A percentile compares a stretch with the other conserved stretches of the same genome.
These are phyloP conservation scores for Auriscalpium microsporum DNA, from an alignment of 768 basidiomycete species.

Conservation along the genomic window DNA sequence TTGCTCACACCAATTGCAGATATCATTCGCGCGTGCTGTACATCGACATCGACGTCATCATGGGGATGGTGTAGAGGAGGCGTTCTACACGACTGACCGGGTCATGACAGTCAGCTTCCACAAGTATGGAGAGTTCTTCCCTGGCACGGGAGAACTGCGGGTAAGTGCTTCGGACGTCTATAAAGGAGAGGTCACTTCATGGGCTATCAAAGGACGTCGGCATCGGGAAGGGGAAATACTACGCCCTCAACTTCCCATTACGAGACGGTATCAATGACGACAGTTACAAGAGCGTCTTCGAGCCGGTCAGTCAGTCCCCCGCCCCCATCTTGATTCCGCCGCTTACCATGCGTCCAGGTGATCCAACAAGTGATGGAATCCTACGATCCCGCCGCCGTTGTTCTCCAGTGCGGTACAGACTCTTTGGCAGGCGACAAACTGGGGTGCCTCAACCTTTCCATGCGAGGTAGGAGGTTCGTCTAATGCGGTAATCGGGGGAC, in stretches of 20 bases:
- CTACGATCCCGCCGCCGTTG: constrained; percentile 90
- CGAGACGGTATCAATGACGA: constrained; percentile 94
- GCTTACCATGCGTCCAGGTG: constrained; percentile 43
- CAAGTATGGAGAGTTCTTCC: constrained; percentile 98
- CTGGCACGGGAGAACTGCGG: constrained; percentile 94
- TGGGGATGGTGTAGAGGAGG: constrained; percentile 98
- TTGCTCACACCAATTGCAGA: constrained; percentile 29
- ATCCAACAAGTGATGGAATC: constrained; percentile 91
- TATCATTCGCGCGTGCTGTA: constrained; percentile 94
- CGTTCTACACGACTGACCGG: constrained; percentile 96
- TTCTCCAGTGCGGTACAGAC: constrained; percentile 96
- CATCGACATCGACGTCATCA: constrained; percentile 99
- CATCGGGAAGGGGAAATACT: constrained; percentile 89
- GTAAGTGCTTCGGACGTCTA: constrained; percentile 33
- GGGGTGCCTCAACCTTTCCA: constrained; percentile 92
- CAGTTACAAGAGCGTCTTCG: constrained; percentile 90
- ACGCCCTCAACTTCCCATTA: constrained; percentile 90
- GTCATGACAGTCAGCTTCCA: constrained; percentile 99
- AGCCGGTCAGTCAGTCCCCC: constrained; percentile 63
- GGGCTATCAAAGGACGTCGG: constrained; percentile 66
- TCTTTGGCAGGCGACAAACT: constrained; percentile 94
- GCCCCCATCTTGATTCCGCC: not conserved
- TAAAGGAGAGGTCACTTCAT: not conserved
- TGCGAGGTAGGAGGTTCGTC: constrained; percentile 53
- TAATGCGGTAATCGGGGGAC: too few relatives aligned